Evolutionary conservation across 2,329 filamentous ascomycete species (phyloP), one percentile per base, ranked within the genome.

Genomic region (Dissoconium aciculare): DNA sequence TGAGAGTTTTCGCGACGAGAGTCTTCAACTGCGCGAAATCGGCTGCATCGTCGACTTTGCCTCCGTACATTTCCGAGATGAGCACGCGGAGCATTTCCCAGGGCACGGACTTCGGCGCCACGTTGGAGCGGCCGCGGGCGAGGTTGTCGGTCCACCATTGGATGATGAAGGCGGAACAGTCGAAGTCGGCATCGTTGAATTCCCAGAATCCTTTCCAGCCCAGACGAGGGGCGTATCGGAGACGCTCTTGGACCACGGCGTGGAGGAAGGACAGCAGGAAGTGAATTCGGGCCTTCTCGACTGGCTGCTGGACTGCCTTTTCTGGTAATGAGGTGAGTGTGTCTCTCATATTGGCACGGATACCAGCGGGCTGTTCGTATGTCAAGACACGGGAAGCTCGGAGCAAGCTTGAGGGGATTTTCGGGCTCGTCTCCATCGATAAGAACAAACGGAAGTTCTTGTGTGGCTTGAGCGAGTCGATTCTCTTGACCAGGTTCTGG

Each of bases 121-220:
- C 76, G 54, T 98, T 98, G 37, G 83, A 87, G 36, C 89, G 77
- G 42, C 78, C 83, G 44, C 78, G 74, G 3, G 87, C 80, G 17
- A 82, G 74, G 4, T 66, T 66, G 45, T 94, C 83, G 40, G 94
- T 68, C 89, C 89, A 98, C 17, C 78, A 81, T 52, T 98, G 89
- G 44, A 95, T 83, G 42, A 98, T 91, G 56, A 82, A 89, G 32
- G 83, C 82, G 27, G 81, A 93, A 60, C 89, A 98, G 67, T 98
- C 87, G 57, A 95, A 95, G 59, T 98, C 89, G 46, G 85, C 92
- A 57, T 98, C 91, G 53, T 98, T 98, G 58, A 98, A 98, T 58
- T 98, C 91, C 89, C 91, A 98, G 67, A 94, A 93, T 32, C 84
- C 83, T 63, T 92, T 94, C 89, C 89, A 98, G 37, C 89, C 89